Base-by-base conservation (phyloP, 108 stramenopile species). In the Pseudonitzschia pungens region DNA sequence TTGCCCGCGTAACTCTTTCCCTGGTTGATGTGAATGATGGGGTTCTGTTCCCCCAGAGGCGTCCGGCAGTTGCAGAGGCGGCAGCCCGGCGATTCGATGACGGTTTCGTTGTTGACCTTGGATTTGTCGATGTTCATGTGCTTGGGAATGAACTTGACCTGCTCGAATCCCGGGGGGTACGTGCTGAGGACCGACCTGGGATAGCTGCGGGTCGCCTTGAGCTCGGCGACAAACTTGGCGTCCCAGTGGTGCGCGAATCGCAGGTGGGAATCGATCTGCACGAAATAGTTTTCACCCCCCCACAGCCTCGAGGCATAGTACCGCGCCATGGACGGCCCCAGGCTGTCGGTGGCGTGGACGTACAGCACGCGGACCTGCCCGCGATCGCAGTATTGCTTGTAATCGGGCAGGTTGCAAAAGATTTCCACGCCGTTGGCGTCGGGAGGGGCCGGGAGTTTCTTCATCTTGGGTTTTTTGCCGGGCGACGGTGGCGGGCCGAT, bases 281-380 rank as follows among this genome's bases (percentile, higher is more conserved):
- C 58, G 69, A 88, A 96, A 79, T 77, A 96, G 0, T 82, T 89
- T 72, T 97, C 97, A 6, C 97, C 97, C 32, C 90, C 81, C 93
- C 95, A 97, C 20, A 97, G 80, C 80, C 95, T 95, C 36, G 83
- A 83, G 18, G 92, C 90, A 75, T 86, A 88, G 71, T 94, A 98
- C 70, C 97, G 63, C n/a, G 96, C 97, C 50, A 90, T 83, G 62
- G 92, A 88, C 7, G 98, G 98, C 29, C 98, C 98, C 44, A 94
- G 83, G 57, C 81, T 72, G 71, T 97, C 98, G 44, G 85, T 83
- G 74, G 97, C 98, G 69, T 96, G 84, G 18, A 96, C 84, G 57
- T 87, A 89, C 43, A 98, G 66, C 14, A 84, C 83, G 2, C 96
- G 88, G 52, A 97, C 79, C 52, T 91, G 92, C 0, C 92, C 91